Conservation (phyloP, 768 basidiomycete species). For the Phaffia tasmanica region DNA sequence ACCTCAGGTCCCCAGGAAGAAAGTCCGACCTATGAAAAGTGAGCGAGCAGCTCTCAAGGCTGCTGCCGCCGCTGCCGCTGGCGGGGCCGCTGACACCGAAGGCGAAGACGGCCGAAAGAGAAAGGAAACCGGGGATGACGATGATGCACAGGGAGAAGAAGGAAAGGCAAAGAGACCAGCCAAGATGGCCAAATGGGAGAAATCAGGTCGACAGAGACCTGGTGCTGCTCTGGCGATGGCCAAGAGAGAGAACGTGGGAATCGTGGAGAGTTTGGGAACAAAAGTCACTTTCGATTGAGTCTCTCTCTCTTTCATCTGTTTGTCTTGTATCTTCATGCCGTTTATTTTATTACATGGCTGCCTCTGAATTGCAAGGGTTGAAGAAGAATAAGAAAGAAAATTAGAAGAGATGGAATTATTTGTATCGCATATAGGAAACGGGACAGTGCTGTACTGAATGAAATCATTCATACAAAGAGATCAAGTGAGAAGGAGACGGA, state of each 20-base stretch:
- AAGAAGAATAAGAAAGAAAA: too few species aligned
- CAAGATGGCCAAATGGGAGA: conserved; percentile 39
- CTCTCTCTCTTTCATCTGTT: neutral
- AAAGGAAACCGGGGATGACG: conserved; percentile 17
- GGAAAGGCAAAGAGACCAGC: conserved; percentile 28
- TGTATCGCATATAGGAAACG: too few species aligned
- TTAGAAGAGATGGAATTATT: too few species aligned
- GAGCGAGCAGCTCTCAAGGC: conserved; percentile 17
- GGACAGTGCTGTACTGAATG: too few species aligned
- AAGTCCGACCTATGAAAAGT: conserved; percentile 22
- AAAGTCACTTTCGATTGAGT: conserved; percentile 41
- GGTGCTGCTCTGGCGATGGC: conserved; percentile 43
- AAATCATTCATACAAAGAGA: too few species aligned
- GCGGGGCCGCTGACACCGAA: conserved; percentile 11
- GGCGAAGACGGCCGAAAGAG: conserved; percentile 16
- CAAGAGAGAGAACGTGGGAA: conserved; percentile 40
- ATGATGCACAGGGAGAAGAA: conserved; percentile 24
- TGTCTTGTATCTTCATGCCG: neutral
- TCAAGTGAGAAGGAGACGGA: too few species aligned
- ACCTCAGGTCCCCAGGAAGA: conserved; percentile 4
- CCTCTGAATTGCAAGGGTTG: too few species aligned
- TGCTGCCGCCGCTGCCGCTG: conserved; percentile 11
- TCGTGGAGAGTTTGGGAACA: conserved; percentile 38
- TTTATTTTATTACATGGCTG: neutral
- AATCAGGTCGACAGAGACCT: conserved; percentile 37